phyloP scores from a whole-genome alignment of 2,329 filamentous ascomycete species.

The Cladosporium sp. region DNA sequence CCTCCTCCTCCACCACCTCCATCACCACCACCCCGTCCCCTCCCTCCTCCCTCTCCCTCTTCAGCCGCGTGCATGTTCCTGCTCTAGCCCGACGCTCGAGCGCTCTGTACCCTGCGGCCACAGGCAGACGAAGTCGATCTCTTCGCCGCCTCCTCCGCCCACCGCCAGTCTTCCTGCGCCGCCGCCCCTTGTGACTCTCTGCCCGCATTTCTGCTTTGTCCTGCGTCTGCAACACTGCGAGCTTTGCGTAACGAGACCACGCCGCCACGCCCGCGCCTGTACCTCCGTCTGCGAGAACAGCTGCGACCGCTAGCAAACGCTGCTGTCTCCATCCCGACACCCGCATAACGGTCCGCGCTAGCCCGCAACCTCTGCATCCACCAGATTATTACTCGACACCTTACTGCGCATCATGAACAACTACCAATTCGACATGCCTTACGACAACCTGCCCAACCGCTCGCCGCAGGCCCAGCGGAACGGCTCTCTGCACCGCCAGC shows the following conservation, averaged over 20 bases:
- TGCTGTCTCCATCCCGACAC: conserved; percentile 19
- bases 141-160: background rate
- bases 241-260: conserved; percentile 20
- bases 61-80: conserved; percentile 19
- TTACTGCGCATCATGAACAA: conserved; percentile 34
- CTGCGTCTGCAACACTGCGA: conserved; percentile 3
- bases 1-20: background rate
- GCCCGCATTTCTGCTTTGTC: conserved; percentile 15
- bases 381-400: background rate
- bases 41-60: conserved; percentile 5
- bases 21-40: conserved; percentile 3
- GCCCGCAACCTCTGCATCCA: conserved; percentile 11
- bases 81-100: conserved; percentile 15
- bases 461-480: conserved; percentile 74
- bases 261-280: conserved; percentile 15
- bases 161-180: conserved; percentile 1
- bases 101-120: conserved; percentile 2
- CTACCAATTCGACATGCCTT: conserved; percentile 64
- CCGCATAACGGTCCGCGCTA: conserved; percentile 20
- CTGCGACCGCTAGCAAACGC: conserved; percentile 19
- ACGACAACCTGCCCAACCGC: conserved; percentile 69
- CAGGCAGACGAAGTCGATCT: background rate
- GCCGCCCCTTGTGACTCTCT: conserved; percentile 1
- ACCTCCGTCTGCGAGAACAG: conserved; percentile 5
- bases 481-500: conserved; percentile 65